Conservation (phyloP, 176 grass and related monocot genomes). For the Aegilops longissima region DNA sequence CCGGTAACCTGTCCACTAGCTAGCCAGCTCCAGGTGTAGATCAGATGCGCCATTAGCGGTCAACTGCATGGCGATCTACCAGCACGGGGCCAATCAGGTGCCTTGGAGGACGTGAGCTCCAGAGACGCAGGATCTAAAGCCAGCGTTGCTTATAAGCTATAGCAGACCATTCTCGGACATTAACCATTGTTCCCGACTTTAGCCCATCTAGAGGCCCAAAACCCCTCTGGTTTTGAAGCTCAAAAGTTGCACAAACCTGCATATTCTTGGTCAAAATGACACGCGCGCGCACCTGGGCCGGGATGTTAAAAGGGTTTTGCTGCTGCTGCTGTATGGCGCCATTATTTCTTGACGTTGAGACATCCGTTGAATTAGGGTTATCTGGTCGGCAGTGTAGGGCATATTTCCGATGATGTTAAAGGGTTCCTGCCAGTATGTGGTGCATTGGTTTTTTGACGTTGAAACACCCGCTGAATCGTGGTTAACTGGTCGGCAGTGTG, state of each 20-base stretch:
- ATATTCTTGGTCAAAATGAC: background rate
- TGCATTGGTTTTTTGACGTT: background rate
- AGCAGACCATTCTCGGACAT: background rate
- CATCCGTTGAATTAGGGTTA: background rate
- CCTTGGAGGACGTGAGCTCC: constrained; percentile 18
- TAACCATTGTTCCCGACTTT: background rate
- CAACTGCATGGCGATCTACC: background rate
- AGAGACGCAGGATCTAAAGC: constrained; percentile 6
- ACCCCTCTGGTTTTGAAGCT: background rate
- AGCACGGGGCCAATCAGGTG: background rate
- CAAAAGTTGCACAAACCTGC: background rate
- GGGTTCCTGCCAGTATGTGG: background rate
- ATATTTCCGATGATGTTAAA: background rate
- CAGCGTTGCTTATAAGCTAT: constrained; percentile 36
- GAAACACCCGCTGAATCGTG: background rate
- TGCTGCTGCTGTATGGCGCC: background rate
- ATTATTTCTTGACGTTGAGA: constrained; percentile 1
- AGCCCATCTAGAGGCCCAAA: background rate
- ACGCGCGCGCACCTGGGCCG: background rate
- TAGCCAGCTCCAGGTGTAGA: background rate
- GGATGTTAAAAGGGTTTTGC: background rate
- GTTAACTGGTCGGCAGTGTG: background rate
- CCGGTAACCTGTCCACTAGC: background rate
- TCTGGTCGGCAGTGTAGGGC: background rate
- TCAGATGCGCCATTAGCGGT: background rate